Evolutionary conservation across 2,329 filamentous ascomycete species (phyloP).

Genomic region (Colletotrichum sp.): DNA sequence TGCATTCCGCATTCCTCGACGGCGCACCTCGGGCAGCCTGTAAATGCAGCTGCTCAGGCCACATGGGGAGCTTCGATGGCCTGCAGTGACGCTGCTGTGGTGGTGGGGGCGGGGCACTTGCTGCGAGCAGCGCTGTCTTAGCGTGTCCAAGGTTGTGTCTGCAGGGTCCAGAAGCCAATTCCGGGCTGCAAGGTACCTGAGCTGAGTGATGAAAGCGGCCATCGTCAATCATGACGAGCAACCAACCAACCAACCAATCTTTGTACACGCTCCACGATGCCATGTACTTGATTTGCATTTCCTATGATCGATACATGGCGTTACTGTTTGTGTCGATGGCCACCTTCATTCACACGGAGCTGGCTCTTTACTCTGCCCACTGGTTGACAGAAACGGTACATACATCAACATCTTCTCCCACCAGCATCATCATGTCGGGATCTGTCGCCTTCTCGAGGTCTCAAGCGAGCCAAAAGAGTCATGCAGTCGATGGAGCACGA

Average conservation of each 20-base stretch:
- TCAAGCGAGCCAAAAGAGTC: not conserved
- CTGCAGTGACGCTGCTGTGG: not conserved
- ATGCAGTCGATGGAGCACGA: not conserved
- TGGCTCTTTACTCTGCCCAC: not conserved
- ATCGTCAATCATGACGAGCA: not conserved
- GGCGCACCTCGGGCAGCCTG: not conserved
- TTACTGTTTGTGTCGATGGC: not conserved
- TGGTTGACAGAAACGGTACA: not conserved
- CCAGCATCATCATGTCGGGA: not conserved
- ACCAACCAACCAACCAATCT: not conserved
- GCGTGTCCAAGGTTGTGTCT: not conserved
- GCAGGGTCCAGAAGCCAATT: constrained; percentile 13
- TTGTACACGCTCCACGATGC: not conserved
- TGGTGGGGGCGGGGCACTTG: not conserved
- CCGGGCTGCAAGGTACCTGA: not conserved
- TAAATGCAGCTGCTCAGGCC: constrained; percentile 7
- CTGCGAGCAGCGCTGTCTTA: not conserved
- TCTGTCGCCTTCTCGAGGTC: not conserved
- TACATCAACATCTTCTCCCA: not conserved
- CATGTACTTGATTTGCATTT: not conserved
- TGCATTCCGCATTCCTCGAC: not conserved
- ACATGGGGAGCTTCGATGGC: constrained; percentile 17
- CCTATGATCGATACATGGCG: not conserved
- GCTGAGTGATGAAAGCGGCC: not conserved
- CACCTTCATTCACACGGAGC: not conserved